Conservation (phyloP, 805 yeast genomes). For the Saccharomycopsis malanga region DNA sequence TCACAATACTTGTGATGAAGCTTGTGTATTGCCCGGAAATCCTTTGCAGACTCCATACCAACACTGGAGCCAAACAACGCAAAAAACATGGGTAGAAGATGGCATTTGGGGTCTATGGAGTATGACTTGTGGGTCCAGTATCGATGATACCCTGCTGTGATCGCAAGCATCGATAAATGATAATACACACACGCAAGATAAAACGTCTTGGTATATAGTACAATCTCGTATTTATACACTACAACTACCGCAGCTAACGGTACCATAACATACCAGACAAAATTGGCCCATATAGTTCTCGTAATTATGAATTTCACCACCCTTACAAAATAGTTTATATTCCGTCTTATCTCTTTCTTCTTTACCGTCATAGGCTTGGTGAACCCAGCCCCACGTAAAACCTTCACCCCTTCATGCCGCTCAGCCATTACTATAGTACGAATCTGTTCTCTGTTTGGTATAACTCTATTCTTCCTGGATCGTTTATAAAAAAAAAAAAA, state of each 20-base stretch:
- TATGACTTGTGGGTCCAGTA: slow-evolving; percentile 62
- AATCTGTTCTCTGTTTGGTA: no score
- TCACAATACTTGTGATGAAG: slow-evolving; percentile 89
- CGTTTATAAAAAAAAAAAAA: no score
- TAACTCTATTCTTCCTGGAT: no score
- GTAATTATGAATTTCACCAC: slow-evolving; percentile 2
- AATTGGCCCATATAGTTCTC: slow-evolving; percentile 12
- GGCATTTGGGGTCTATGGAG: slow-evolving; percentile 38
- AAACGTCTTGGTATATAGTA: slow-evolving; percentile 45
- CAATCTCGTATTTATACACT: slow-evolving; percentile 26
- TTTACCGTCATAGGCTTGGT: not conserved
- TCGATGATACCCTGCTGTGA: slow-evolving; percentile 81
- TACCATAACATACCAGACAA: slow-evolving; percentile 11
- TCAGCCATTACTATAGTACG: no score
- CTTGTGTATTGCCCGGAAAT: slow-evolving; percentile 81
- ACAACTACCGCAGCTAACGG: not conserved
- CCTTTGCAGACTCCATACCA: slow-evolving; percentile 67
- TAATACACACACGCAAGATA: slow-evolving; percentile 50
- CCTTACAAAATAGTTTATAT: slow-evolving; percentile 11
- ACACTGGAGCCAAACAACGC: slow-evolving; percentile 52
- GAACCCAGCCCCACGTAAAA: no score
- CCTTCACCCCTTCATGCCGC: no score
- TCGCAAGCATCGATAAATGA: slow-evolving; percentile 54
- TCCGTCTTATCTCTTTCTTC: slow-evolving; percentile 9
- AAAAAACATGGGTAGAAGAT: slow-evolving; percentile 41